Percentiles rank a stretch among this genome's conserved stretches.
These are phyloP conservation scores for Cordyceps javanica DNA, from an alignment of 2,329 filamentous ascomycete species.

Conservation along the genomic window DNA sequence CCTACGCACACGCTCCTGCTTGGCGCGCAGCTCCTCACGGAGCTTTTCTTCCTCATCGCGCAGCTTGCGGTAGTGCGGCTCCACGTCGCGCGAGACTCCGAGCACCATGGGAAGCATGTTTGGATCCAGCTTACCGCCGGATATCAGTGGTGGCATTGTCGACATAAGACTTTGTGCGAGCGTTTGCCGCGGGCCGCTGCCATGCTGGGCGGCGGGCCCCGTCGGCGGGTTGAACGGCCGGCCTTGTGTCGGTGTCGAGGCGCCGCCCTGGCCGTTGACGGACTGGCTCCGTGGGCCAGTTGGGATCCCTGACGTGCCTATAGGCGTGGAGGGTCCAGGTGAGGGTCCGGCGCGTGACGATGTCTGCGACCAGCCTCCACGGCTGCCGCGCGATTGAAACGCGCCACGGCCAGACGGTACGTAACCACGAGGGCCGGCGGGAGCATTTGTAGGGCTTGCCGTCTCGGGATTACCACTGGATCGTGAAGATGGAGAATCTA, in stretches of 20 bases:
- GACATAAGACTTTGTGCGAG: constrained; percentile 48
- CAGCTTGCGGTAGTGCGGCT: constrained; percentile 47
- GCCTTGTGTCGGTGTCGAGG: constrained; percentile 34
- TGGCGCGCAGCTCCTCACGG: constrained; percentile 44
- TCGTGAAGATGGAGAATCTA: constrained; percentile 20
- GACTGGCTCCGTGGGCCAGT: constrained; percentile 40
- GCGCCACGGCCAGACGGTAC: constrained; percentile 38
- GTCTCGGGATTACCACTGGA: constrained; percentile 31
- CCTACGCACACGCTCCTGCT: constrained; percentile 49
- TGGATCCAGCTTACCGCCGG: constrained; percentile 49
- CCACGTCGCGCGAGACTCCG: constrained; percentile 47
- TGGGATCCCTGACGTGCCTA: constrained; percentile 37
- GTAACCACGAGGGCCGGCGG: constrained; percentile 50
- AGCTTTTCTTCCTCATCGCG: constrained; percentile 53
- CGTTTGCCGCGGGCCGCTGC: constrained; percentile 32
- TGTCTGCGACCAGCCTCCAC: constrained; percentile 38
- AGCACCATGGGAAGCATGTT: constrained; percentile 35
- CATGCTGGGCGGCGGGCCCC: constrained; percentile 41
- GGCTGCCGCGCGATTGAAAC: constrained; percentile 38
- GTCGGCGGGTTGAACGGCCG: constrained; percentile 52
- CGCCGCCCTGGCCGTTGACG: constrained; percentile 19
- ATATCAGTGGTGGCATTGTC: constrained; percentile 44
- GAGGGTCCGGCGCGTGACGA: constrained; percentile 29
- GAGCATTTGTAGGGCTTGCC: constrained; percentile 43
- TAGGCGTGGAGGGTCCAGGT: constrained; percentile 34